phyloP scores from a whole-genome alignment of 352 stramenopile species.

The Phytophthora chlamydospora region DNA sequence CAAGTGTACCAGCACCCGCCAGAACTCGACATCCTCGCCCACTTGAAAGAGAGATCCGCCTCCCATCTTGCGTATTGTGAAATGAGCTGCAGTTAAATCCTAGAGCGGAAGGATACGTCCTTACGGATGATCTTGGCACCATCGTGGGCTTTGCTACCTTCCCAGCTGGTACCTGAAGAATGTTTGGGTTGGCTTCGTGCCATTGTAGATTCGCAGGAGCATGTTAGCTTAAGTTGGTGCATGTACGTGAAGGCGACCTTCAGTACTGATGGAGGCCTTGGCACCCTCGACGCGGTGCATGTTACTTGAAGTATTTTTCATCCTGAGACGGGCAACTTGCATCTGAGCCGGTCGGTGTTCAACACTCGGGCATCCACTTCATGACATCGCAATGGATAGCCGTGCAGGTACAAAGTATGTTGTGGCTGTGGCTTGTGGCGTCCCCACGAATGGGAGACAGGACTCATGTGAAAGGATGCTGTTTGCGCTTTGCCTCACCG shows the following conservation, averaged over 20 bases:
- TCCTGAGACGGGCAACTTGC: slow-evolving; percentile 6
- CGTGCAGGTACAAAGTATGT: neutral
- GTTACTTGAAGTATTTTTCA: too few species aligned
- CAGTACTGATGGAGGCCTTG: too few species aligned
- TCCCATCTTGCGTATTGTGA: slow-evolving; percentile 18
- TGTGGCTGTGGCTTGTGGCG: neutral
- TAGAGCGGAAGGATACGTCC: slow-evolving; percentile 8
- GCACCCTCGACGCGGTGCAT: too few species aligned
- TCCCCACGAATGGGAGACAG: neutral
- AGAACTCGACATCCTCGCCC: slow-evolving; percentile 58
- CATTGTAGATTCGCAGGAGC: too few species aligned
- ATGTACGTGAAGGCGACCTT: too few species aligned
- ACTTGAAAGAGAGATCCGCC: slow-evolving; percentile 54
- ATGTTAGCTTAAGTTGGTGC: too few species aligned
- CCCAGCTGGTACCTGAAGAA: neutral
- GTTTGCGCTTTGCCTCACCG: slow-evolving; percentile 16
- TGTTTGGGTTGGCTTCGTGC: neutral
- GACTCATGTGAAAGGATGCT: neutral
- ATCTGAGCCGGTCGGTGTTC: too few species aligned
- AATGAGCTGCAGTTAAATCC: slow-evolving; percentile 12
- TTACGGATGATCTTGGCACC: neutral
- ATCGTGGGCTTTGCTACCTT: slow-evolving; percentile 18
- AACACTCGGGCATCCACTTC: neutral
- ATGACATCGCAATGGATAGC: slow-evolving; percentile 15
- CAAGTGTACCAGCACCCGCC: slow-evolving; percentile 50